Conservation (phyloP, 306 rosid species). For the Acacia acuminata region DNA sequence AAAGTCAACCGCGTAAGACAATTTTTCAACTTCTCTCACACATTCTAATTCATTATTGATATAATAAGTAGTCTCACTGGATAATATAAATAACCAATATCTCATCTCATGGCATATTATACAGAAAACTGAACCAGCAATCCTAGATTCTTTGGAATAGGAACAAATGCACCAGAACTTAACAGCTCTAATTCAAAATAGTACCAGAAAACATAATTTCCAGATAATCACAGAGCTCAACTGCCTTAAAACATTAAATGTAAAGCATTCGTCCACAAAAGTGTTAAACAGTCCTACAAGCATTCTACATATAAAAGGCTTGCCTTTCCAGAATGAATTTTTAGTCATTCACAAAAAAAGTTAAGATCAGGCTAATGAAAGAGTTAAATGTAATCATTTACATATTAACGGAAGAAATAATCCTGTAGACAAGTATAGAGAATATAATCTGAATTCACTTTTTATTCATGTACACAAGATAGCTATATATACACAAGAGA, state of each 20-base stretch:
- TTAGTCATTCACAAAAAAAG: background rate
- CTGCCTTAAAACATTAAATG: background rate
- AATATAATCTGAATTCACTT: too few species aligned
- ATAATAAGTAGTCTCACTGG: background rate
- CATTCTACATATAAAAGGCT: slow-evolving; percentile 3
- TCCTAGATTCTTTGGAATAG: background rate
- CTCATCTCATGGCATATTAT: background rate
- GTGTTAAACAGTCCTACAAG: background rate
- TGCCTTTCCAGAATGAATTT: background rate
- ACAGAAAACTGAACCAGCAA: background rate
- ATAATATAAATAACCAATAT: background rate
- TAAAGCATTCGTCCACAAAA: background rate
- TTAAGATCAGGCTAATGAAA: background rate
- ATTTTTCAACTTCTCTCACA: slow-evolving; percentile 18
- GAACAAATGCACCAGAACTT: background rate
- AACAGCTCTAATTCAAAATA: slow-evolving; percentile 19
- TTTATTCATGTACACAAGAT: too few species aligned
- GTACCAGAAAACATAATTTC: background rate
- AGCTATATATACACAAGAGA: too few species aligned
- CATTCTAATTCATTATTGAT: too few species aligned
- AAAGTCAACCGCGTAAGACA: slow-evolving; percentile 27
- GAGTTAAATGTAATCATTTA: background rate
- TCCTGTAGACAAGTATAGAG: too few species aligned
- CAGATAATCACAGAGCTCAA: background rate
- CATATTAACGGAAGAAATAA: background rate